A percentile compares a stretch with the other conserved stretches of the same genome.
Conservation (phyloP, 208 protist species). For the Trypanosoma conorhini region DNA sequence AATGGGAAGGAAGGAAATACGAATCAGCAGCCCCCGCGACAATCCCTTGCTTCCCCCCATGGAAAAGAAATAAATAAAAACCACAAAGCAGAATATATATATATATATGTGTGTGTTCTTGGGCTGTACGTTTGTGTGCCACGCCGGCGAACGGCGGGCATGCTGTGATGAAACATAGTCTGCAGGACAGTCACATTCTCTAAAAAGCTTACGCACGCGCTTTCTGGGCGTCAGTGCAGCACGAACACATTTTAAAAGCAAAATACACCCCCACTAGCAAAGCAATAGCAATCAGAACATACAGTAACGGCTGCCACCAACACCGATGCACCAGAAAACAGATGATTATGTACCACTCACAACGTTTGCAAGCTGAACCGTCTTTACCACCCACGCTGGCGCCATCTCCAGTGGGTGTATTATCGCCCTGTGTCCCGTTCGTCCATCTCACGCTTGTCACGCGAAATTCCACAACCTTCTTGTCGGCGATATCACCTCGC, state of each 20-base stretch:
- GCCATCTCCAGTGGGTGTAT: slow-evolving; percentile 36
- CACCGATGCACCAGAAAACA: slow-evolving; percentile 27
- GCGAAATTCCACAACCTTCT: slow-evolving; percentile 32
- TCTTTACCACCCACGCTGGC: slow-evolving; percentile 40
- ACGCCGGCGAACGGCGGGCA: background rate
- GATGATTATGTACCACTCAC: slow-evolving; percentile 28
- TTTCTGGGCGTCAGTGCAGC: background rate
- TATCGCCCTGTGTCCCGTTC: slow-evolving; percentile 64
- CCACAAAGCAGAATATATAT: slow-evolving; percentile 12
- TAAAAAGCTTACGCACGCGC: background rate
- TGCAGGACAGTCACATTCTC: background rate
- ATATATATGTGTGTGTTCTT: too few species aligned
- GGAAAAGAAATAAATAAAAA: slow-evolving; percentile 22
- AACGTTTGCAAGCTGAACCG: slow-evolving; percentile 21
- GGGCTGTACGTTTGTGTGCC: too few species aligned
- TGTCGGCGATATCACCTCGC: slow-evolving; percentile 46
- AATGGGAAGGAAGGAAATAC: background rate
- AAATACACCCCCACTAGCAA: background rate
- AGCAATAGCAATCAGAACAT: slow-evolving; percentile 9
- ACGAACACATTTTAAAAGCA: background rate
- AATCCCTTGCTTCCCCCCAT: background rate
- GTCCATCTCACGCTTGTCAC: slow-evolving; percentile 28
- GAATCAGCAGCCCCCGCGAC: background rate
- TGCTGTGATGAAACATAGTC: background rate
- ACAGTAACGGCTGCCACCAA: slow-evolving; percentile 28